Conservation (phyloP, 306 rosid genomes). For the Rubus idaeus region DNA sequence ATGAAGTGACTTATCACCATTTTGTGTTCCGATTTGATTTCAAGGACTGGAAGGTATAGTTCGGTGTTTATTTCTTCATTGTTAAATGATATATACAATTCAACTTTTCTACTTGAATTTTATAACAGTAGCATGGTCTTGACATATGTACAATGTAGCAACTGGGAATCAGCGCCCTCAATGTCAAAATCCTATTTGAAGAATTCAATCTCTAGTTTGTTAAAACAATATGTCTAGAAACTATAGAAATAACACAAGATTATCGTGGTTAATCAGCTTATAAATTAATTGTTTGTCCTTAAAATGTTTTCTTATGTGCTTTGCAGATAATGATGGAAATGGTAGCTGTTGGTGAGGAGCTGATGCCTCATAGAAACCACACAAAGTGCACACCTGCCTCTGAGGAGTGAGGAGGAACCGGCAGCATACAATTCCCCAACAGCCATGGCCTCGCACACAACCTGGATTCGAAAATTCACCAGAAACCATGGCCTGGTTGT, state of each 20-base stretch:
- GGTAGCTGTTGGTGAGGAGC: constrained; percentile 63
- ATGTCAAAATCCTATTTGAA: no score
- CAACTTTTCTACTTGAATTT: not conserved
- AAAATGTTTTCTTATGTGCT: not conserved
- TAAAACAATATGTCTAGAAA: no score
- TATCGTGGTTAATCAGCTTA: no score
- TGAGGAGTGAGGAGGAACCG: constrained; percentile 19
- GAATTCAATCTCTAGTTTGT: no score
- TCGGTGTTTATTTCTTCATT: not conserved
- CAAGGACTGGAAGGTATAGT: constrained; percentile 70
- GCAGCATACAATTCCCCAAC: constrained; percentile 24
- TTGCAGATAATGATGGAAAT: constrained; percentile 55
- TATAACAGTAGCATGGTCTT: not conserved
- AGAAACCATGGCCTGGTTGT: not conserved
- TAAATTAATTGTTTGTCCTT: not conserved
- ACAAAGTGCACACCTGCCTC: constrained; percentile 13
- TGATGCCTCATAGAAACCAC: constrained; percentile 56
- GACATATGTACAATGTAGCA: not conserved
- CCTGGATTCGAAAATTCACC: constrained; percentile 40
- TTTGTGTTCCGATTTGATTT: constrained; percentile 73
- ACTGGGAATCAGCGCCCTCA: no score
- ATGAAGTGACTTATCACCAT: constrained; percentile 44
- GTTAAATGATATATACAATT: not conserved
- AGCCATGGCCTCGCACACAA: constrained; percentile 22
- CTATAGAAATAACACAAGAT: no score